phyloP scores from a whole-genome alignment of 352 stramenopile genomes.

The Plasmopara halstedii region DNA sequence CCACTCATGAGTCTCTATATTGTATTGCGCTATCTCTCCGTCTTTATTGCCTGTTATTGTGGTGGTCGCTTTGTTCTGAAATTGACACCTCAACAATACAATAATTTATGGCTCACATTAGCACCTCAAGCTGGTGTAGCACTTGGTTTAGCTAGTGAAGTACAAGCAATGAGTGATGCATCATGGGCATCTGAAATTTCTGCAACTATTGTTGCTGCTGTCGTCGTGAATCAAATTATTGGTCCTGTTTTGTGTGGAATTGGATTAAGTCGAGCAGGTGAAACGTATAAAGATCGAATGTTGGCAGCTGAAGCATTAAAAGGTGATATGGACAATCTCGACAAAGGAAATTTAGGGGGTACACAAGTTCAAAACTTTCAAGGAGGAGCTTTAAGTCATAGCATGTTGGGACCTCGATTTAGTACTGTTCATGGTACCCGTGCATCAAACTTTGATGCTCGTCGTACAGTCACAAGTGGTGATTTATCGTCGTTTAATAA shows the following conservation, averaged over 20 bases:
- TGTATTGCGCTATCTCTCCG: constrained; percentile 44
- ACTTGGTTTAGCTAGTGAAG: constrained; percentile 47
- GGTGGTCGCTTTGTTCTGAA: constrained; percentile 52
- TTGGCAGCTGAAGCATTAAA: constrained; percentile 7
- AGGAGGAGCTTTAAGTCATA: constrained; percentile 3
- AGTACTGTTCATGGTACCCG: constrained; percentile 1
- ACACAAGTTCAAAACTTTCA: too few species aligned
- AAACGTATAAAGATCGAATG: constrained; percentile 29
- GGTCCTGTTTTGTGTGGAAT: constrained; percentile 52
- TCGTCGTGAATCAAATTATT: constrained; percentile 69
- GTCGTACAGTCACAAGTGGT: constrained; percentile 5
- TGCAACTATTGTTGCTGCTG: constrained; percentile 53
- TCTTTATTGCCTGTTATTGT: constrained; percentile 59
- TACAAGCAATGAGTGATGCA: constrained; percentile 46
- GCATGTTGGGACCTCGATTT: neutral
- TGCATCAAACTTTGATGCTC: constrained; percentile 10
- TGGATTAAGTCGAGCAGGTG: constrained; percentile 41
- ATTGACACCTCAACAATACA: constrained; percentile 49
- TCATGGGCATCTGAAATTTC: constrained; percentile 50
- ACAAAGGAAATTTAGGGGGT: too few species aligned
- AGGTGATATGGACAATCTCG: constrained; percentile 3
- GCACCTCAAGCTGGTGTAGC: constrained; percentile 58
- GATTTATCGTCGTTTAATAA: constrained; percentile 36
- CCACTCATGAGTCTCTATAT: constrained; percentile 62
- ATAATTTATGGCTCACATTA: constrained; percentile 70